Base-by-base conservation (phyloP, 345 rosid species). In the Kernera saxatilis region DNA sequence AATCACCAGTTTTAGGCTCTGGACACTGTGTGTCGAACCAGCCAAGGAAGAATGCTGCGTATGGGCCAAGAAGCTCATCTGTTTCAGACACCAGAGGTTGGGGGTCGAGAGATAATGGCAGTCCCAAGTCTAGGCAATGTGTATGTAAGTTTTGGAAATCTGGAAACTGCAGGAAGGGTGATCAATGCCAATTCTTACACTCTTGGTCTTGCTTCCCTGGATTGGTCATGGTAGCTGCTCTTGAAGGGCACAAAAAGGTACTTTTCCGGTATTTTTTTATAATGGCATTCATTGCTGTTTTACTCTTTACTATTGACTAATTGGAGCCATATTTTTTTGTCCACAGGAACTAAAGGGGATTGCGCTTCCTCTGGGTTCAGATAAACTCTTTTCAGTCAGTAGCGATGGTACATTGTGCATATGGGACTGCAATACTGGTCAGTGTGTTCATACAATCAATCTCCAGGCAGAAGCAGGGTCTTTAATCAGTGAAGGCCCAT, bases 351-450 rank as follows among this genome's bases (percentile, higher is more conserved):
- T 86, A 8, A 76, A 76, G 32, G 94, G 91, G 26, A 77, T 86
- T 29, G 81, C 81, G 5, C 79, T 84, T 33, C 86, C 91, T 56
- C 9, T 58, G 5, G 78, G 81, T 8, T 88, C 86, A 3, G 79
- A 84, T 63, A 84, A 84, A 77, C 94, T 88, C 53, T 83, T 68
- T 45, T 70, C 93, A 3, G 84, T 78, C 18, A 83, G 91, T 69
- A 52, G 52, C 43, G 91, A 84, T 68, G 86, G 89, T 64, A 69
- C 75, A 1, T 73, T 75, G 50, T 21, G 48, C 4, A 55, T 84
- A 11, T 88, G 91, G 94, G 83, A 84, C 66, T 84, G 85, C 71
- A 73, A 74, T 55, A 71, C 79, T 74, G 92, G 92, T 65, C 80
- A 71, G 37, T 77, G 84, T 66, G 61, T 56, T 9, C 44, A 69